These are phyloP conservation scores for Albifimbria verrucaria DNA, from an alignment of 2,329 filamentous ascomycete species.

Conservation along the genomic window DNA sequence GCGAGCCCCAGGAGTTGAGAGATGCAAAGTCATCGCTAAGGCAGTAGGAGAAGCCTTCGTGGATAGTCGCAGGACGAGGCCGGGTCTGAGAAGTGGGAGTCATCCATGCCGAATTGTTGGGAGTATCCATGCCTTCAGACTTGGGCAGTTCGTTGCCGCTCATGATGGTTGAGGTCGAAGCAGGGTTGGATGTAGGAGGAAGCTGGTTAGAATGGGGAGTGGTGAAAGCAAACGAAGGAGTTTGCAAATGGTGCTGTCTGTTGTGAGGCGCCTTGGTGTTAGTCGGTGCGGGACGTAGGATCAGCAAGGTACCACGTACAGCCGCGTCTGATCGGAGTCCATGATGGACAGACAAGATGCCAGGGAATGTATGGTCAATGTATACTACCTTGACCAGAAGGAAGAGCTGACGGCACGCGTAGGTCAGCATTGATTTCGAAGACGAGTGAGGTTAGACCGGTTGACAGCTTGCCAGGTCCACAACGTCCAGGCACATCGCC, in stretches of 20 bases:
- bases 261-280: conserved; percentile 14
- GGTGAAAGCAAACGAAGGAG: conserved; percentile 47
- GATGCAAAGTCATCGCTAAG: conserved; percentile 50
- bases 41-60: conserved; percentile 60
- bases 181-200: conserved; percentile 38
- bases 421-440: conserved; percentile 23
- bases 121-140: conserved; percentile 42
- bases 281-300: conserved; percentile 17
- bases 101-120: conserved; percentile 48
- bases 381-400: conserved; percentile 17
- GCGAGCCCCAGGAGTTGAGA: conserved; percentile 56
- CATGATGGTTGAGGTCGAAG: conserved; percentile 39
- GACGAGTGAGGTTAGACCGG: conserved; percentile 17
- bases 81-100: conserved; percentile 50
- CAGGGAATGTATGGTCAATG: conserved; percentile 18
- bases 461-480: conserved; percentile 17
- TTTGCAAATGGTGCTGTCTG: conserved; percentile 35
- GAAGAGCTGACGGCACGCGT: conserved; percentile 21
- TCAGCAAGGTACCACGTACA: conserved; percentile 41
- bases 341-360: conserved; percentile 29
- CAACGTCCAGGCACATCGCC: conserved; percentile 24
- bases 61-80: conserved; percentile 56
- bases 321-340: conserved; percentile 48
- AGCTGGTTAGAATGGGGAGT: conserved; percentile 42
- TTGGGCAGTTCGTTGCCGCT: conserved; percentile 49